Conservation (phyloP, 179 eudicot species). For the Drosera spatulata region DNA sequence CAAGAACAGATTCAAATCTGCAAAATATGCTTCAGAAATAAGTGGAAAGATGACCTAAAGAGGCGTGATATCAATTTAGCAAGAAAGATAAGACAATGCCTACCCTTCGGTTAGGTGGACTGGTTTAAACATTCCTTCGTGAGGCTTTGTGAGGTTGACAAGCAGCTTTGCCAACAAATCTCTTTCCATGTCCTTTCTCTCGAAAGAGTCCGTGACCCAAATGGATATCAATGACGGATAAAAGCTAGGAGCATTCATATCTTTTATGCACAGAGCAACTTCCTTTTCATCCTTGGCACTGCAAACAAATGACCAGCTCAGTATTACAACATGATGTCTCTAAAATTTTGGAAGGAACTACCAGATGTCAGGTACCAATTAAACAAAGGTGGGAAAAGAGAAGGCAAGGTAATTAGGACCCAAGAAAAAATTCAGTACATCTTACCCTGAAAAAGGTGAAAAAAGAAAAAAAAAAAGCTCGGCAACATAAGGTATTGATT, state of each 20-base stretch:
- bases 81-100: constrained; percentile 3
- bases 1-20: constrained; percentile 73
- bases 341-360: too few species aligned
- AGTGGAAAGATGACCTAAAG: too few species aligned
- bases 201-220: constrained; percentile 89
- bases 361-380: too few species aligned
- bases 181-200: constrained; percentile 86
- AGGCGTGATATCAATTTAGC: not conserved
- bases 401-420: too few species aligned
- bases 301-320: constrained; percentile 2
- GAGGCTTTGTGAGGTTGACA: constrained; percentile 46
- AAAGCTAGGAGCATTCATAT: constrained; percentile 64
- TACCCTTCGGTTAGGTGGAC: constrained; percentile 75
- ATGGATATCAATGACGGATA: constrained; percentile 66
- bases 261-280: constrained; percentile 77
- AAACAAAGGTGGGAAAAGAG: too few species aligned
- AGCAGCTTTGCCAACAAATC: constrained; percentile 63
- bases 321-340: not conserved
- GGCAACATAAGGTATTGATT: too few species aligned
- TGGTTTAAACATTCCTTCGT: constrained; percentile 34
- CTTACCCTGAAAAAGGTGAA: too few species aligned
- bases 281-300: constrained; percentile 91
- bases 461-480: too few species aligned
- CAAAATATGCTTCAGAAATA: not conserved
- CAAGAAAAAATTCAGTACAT: too few species aligned